Base-by-base conservation (phyloP, 306 rosid genomes). In the Malus orientalis region DNA sequence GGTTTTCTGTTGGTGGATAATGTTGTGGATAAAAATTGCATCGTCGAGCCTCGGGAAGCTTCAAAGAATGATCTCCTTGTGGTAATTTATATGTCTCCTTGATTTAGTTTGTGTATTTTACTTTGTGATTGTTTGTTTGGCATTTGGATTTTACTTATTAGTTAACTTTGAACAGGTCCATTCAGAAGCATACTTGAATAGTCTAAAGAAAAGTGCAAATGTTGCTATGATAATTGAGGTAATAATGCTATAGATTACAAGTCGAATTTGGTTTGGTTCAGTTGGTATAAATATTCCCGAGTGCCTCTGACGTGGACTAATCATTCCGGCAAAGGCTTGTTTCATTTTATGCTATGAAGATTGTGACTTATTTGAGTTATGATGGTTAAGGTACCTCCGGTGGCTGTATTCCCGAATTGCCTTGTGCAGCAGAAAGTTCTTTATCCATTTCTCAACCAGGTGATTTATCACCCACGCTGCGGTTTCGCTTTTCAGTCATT, bases 221-320 rank as follows among this genome's bases (percentile, higher is more conserved):
- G 97, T 91, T 80, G 97, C 98, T 25, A 80, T 27, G 79, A 94
- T 94, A 76, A 86, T 84, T 68, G 98, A 90, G 98, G 98, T 94
- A 85, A 62, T 69, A 45, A 8, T 60, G 13, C 45, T 23, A 16
- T 23, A 16, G 18, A 63, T 20, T 4, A 60, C 66, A 61, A 61
- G 19, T 27, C 29, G 36, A 27, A 27, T 61, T 12, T 61, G 36
- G 66, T 25, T 61, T 27, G 38, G 12, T 61, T 27, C 36, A 13
- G 29, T 58, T 58, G 3, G 15, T 58, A 22, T 58, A 58, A 8
- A 40, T 40, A 40, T 40, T 40, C 63, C 59, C 11, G 63, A 58
- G 16, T 58, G 53, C 30, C 42, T 72, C 51, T 75, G 19, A 22
- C 42, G 32, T 78, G 67, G 55, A 54, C 42, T 22, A 45, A 45